Percentiles rank a stretch among this genome's conserved stretches.
phyloP scores from a whole-genome alignment of 2,329 filamentous ascomycete genomes.

The Bimuria novae-zelandiae region DNA sequence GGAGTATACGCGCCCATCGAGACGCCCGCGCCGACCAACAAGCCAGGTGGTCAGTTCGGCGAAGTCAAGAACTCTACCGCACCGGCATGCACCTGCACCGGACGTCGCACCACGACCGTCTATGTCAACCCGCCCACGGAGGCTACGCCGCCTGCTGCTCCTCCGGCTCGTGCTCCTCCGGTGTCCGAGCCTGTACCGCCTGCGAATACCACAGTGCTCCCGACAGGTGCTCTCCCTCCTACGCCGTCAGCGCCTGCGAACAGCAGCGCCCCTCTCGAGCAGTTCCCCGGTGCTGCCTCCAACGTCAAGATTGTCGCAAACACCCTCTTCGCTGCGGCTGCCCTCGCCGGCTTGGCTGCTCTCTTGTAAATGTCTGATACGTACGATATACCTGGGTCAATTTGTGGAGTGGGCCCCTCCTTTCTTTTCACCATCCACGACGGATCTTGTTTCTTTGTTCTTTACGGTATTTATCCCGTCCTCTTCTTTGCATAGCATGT shows the following conservation, averaged over 20 bases:
- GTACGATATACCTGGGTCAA: conserved; percentile 12
- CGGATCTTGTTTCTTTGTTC: conserved; percentile 10
- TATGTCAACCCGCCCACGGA: conserved; percentile 21
- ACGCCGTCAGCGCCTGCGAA: conserved; percentile 25
- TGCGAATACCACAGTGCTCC: background rate
- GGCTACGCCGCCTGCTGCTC: conserved; percentile 15
- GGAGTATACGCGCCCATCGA: conserved; percentile 4
- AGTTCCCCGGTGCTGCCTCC: conserved; percentile 33
- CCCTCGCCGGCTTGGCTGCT: conserved; percentile 23
- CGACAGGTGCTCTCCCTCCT: conserved; percentile 4
- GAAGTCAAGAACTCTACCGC: conserved; percentile 14
- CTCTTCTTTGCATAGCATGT: conserved; percentile 10
- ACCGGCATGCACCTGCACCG: conserved; percentile 22
- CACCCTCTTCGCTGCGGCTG: conserved; percentile 26
- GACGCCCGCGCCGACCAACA: conserved; percentile 5
- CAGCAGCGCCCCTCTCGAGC: conserved; percentile 20
- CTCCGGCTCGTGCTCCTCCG: conserved; percentile 5
- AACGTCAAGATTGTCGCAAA: conserved; percentile 18
- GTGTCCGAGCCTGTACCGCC: conserved; percentile 14
- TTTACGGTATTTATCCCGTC: conserved; percentile 17
- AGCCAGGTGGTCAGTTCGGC: conserved; percentile 19
- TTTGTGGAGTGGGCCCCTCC: conserved; percentile 15
- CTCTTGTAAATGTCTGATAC: conserved; percentile 24
- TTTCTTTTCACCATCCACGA: conserved; percentile 11
- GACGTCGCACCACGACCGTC: conserved; percentile 24